Evolutionary conservation across 495 filamentous ascomycete species (phyloP).

Genomic region (Hypoxylon perforatum): DNA sequence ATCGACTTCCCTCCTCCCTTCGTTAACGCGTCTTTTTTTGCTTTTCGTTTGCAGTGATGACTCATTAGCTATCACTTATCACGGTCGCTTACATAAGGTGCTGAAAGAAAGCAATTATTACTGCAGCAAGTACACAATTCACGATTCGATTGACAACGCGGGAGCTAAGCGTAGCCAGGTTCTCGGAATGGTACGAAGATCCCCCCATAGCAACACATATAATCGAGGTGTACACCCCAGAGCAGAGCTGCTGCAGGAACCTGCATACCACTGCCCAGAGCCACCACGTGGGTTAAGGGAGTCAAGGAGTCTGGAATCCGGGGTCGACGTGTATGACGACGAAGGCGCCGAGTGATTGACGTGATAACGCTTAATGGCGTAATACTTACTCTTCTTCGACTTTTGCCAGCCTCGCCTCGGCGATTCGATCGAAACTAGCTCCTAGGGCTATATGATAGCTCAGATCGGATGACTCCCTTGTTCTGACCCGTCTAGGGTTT

Average conservation of each 20-base stretch:
- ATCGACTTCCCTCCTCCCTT: neutral
- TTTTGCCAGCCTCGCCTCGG: neutral
- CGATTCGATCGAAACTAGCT: neutral
- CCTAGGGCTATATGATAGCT: neutral
- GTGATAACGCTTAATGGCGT: no score
- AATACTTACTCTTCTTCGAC: no score
- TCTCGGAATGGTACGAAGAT: neutral
- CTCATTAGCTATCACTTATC: neutral
- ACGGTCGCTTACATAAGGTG: neutral
- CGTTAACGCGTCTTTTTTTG: neutral
- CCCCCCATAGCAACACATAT: neutral
- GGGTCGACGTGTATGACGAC: no score
- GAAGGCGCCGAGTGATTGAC: no score
- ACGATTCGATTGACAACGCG: neutral
- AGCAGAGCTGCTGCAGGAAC: neutral
- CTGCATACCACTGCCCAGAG: no score
- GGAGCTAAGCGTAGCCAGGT: neutral
- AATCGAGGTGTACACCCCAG: no score
- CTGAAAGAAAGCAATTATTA: neutral
- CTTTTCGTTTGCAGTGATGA: neutral
- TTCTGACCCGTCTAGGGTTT: neutral
- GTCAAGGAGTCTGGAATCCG: no score
- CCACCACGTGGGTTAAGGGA: no score
- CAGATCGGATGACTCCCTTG: neutral
- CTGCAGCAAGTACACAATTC: no score